Conservation (phyloP, 129 eudicot species). For the Sambucus nigra region DNA sequence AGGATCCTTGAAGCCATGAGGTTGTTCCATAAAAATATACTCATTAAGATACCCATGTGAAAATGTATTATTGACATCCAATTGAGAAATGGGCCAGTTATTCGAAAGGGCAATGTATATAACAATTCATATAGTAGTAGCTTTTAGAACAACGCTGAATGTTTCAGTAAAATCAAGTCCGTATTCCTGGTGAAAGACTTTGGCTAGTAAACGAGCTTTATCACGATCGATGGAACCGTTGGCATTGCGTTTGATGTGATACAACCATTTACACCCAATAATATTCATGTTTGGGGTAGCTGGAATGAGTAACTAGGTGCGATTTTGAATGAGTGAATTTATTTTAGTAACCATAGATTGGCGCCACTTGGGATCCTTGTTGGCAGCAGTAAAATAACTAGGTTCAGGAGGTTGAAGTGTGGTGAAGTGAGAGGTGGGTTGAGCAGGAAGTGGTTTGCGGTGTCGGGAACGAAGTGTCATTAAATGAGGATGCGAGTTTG, state of each 20-base stretch:
- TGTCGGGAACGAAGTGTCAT: too few relatives aligned
- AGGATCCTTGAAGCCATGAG: neutral
- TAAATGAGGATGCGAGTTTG: neutral
- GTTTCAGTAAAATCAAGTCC: neutral
- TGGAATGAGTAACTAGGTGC: neutral
- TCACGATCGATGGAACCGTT: neutral
- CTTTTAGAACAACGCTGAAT: neutral
- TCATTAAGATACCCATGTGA: neutral
- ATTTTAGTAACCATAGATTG: neutral
- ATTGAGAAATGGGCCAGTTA: neutral
- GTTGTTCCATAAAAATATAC: neutral
- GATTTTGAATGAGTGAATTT: neutral
- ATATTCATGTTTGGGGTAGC: neutral
- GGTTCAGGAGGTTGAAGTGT: too few relatives aligned
- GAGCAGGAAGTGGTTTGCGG: too few relatives aligned
- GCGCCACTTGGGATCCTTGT: neutral
- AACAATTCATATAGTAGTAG: neutral
- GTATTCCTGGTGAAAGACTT: neutral
- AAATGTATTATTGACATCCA: neutral
- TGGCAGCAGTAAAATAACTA: too few relatives aligned
- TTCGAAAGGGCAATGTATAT: neutral
- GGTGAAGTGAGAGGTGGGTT: too few relatives aligned
- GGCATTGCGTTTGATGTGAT: neutral
- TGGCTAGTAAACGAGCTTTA: neutral
- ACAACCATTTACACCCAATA: neutral